Percentiles rank a stretch among this genome's conserved stretches.
These are phyloP conservation scores for Pleochaeta shiraiana DNA, from an alignment of 2,329 filamentous ascomycete species.

Conservation along the genomic window DNA sequence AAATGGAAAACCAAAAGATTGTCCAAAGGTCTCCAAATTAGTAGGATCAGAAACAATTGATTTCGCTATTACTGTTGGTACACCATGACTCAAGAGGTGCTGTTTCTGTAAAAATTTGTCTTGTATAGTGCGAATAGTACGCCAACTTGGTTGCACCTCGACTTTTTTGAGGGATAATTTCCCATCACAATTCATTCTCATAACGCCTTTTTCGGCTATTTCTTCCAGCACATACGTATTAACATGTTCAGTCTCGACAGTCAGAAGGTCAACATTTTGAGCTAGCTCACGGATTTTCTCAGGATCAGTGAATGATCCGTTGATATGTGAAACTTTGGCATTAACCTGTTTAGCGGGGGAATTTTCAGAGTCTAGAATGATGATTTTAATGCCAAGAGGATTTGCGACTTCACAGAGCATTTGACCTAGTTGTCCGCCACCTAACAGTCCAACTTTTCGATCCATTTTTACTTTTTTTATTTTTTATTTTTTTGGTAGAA, in stretches of 20 bases:
- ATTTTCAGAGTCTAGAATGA: slow-evolving; percentile 53
- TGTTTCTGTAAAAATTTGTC: slow-evolving; percentile 87
- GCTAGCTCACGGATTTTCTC: slow-evolving; percentile 65
- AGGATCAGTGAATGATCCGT: slow-evolving; percentile 72
- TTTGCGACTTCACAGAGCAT: slow-evolving; percentile 81
- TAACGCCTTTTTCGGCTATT: slow-evolving; percentile 42
- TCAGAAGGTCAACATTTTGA: slow-evolving; percentile 53
- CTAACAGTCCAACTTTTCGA: slow-evolving; percentile 25
- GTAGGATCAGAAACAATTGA: slow-evolving; percentile 29
- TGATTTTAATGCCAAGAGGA: slow-evolving; percentile 61
- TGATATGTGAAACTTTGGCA: slow-evolving; percentile 49
- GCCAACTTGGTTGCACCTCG: slow-evolving; percentile 60
- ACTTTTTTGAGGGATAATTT: slow-evolving; percentile 25
- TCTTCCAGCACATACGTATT: slow-evolving; percentile 79
- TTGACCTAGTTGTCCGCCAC: slow-evolving; percentile 59
- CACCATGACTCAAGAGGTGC: slow-evolving; percentile 42
- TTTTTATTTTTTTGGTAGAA: too few relatives aligned
- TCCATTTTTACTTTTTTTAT: too few relatives aligned
- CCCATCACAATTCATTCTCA: slow-evolving; percentile 24
- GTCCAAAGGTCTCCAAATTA: slow-evolving; percentile 37
- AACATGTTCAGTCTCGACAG: slow-evolving; percentile 90
- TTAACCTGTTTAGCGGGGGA: slow-evolving; percentile 75
- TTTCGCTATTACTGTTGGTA: slow-evolving; percentile 52
- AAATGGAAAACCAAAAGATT: slow-evolving; percentile 54
- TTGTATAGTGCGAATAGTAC: slow-evolving; percentile 72